Percentiles rank a stretch among this genome's conserved stretches.
phyloP scores from a whole-genome alignment of 2,329 filamentous ascomycete genomes.

The Gliomastix tumulicola region DNA sequence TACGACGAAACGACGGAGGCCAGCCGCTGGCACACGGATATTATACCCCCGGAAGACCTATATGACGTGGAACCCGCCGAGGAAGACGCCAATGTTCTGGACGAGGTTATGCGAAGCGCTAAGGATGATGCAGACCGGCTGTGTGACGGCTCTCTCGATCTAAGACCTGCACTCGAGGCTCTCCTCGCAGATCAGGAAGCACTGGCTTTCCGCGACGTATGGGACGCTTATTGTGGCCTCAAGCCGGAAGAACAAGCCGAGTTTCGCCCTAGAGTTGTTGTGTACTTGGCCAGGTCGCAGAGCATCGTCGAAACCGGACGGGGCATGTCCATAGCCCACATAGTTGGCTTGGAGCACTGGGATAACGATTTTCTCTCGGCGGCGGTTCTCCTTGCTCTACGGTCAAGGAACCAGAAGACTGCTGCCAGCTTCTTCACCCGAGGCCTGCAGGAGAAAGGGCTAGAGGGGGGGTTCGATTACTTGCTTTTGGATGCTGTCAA shows the following conservation, averaged over 20 bases:
- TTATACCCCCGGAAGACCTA: background rate
- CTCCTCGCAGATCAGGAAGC: conserved; percentile 15
- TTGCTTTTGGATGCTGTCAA: conserved; percentile 33
- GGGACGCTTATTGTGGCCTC: conserved; percentile 32
- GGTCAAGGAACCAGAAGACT: conserved; percentile 23
- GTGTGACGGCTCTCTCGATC: too few relatives aligned
- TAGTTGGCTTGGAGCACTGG: conserved; percentile 28
- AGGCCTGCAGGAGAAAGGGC: conserved; percentile 22
- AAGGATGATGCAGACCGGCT: background rate
- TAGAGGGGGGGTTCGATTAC: conserved; percentile 33
- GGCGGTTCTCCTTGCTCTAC: conserved; percentile 33
- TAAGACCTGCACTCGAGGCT: conserved; percentile 5
- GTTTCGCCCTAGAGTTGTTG: conserved; percentile 24
- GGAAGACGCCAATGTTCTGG: background rate
- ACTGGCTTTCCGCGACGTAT: conserved; percentile 30
- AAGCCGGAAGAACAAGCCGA: conserved; percentile 17
- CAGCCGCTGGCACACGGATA: background rate
- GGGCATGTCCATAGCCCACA: conserved; percentile 34
- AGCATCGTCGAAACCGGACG: conserved; percentile 36
- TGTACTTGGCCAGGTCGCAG: conserved; percentile 33
- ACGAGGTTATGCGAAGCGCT: background rate
- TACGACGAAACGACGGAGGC: too few relatives aligned
- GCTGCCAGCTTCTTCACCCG: conserved; percentile 32
- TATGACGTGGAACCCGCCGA: background rate
- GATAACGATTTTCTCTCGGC: conserved; percentile 28